Conservation (phyloP, 495 filamentous ascomycete genomes). For the Aspergillus hancockii region DNA sequence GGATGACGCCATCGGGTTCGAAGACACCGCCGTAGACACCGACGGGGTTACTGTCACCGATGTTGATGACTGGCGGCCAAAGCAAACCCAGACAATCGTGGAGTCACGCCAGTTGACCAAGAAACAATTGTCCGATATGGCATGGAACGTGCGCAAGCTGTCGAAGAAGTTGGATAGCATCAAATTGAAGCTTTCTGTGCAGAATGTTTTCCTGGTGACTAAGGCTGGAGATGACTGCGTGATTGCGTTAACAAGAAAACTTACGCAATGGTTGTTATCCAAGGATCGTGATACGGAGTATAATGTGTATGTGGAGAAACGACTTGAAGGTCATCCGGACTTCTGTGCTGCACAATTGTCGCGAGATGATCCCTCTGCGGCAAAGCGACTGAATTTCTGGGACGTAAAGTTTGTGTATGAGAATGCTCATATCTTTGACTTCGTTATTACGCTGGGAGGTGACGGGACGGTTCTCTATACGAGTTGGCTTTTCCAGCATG, state of each 20-base stretch:
- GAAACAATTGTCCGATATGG: conserved; percentile 92
- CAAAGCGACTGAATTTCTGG: conserved; percentile 76
- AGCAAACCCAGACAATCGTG: conserved; percentile 33
- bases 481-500: conserved; percentile 95
- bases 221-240: conserved; percentile 84
- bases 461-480: conserved; percentile 96
- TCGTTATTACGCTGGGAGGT: conserved; percentile 91
- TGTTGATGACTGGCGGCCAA: conserved; percentile 26
- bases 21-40: conserved; percentile 22
- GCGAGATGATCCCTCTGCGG: conserved; percentile 53
- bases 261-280: conserved; percentile 84
- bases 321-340: conserved; percentile 62
- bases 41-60: conserved; percentile 25
- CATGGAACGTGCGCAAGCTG: conserved; percentile 88
- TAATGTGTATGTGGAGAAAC: conserved; percentile 78
- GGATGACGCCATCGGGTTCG: conserved; percentile 24
- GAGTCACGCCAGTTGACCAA: conserved; percentile 80
- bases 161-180: conserved; percentile 81
- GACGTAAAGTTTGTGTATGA: conserved; percentile 71
- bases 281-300: conserved; percentile 67
- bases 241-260: conserved; percentile 74
- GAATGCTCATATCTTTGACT: conserved; percentile 86
- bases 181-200: conserved; percentile 74
- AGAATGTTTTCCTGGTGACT: conserved; percentile 82
- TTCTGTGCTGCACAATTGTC: conserved; percentile 71